phyloP scores from a whole-genome alignment of 2,329 filamentous ascomycete species.

The Grosmannia penicillata region DNA sequence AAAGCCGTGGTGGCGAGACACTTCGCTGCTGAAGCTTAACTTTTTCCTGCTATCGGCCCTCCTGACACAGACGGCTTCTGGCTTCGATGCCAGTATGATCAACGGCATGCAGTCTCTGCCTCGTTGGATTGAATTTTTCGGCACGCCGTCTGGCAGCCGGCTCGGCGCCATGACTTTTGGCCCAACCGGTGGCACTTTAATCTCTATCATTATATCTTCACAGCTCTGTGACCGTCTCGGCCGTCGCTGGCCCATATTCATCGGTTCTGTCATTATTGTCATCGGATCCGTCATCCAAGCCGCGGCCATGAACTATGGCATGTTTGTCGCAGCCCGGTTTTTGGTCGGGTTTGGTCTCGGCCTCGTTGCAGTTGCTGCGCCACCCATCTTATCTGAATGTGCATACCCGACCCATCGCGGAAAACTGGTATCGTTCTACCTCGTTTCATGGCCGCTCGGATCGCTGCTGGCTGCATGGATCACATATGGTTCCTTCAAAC shows the following conservation, averaged over 20 bases:
- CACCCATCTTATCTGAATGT: conserved; percentile 33
- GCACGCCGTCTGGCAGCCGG: neutral
- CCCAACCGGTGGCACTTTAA: conserved; percentile 2
- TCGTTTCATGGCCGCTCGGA: conserved; percentile 72
- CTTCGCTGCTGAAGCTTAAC: conserved; percentile 16
- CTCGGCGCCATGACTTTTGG: conserved; percentile 1
- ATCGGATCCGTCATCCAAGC: conserved; percentile 63
- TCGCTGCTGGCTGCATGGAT: conserved; percentile 60
- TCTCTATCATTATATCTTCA: conserved; percentile 2
- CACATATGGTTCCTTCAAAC: conserved; percentile 40
- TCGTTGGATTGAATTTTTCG: neutral
- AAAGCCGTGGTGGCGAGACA: conserved; percentile 12
- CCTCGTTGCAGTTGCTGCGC: conserved; percentile 20
- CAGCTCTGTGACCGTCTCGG: conserved; percentile 42
- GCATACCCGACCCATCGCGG: conserved; percentile 67
- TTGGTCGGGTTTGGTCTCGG: conserved; percentile 51
- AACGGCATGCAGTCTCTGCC: conserved; percentile 19
- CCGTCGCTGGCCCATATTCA: conserved; percentile 54
- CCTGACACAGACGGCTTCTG: conserved; percentile 17
- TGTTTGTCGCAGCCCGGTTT: conserved; percentile 55
- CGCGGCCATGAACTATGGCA: conserved; percentile 40
- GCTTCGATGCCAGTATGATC: conserved; percentile 19
- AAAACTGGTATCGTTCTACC: conserved; percentile 59
- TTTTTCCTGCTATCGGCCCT: conserved; percentile 17
- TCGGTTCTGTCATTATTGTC: conserved; percentile 57